Base-by-base conservation (phyloP, 75 land plant species). In the Cryptomeria japonica region DNA sequence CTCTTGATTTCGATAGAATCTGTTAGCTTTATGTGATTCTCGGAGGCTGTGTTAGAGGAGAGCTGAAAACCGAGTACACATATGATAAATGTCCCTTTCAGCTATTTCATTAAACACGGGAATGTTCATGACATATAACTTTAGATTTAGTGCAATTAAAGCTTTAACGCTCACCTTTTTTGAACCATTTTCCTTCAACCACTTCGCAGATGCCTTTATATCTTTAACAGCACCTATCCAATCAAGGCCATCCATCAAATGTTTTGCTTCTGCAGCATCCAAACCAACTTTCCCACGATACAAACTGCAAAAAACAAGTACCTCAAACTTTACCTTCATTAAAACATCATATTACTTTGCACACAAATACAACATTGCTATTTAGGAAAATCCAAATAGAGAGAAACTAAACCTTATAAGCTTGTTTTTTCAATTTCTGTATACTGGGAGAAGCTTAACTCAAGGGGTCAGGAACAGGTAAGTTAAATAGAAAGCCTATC, bases 161-260 rank as follows among this genome's bases (percentile, higher is more conserved):
- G 38, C 58, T 36, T 31, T 49, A 19, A 15, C 1, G 34, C 38
- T 55, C 56, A 97, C 99, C 99, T 97, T 97, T 46, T 90, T 47
- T 2, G 96, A 96, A 46, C 99, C 99, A 90, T 94, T 92, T 83
- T 88, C 91, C 88, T 97, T 97, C 41, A 97, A 93, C 99, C 99
- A 97, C 39, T 93, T 95, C 46, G 93, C 97, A 42, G 99, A 95
- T 53, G 97, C 99, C 68, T 49, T 68, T 6, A 97, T 94, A 88
- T 97, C 99, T 87, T 97, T 94, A 13, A 97, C 92, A 55, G 99
- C 99, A 87, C 97, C 97, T 91, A 90, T 93, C 99, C 99, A 97
- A 83, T 97, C 99, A 87, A 97, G 94, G 56, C 91, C 94, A 28
- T 94, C 93, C 99, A 97, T 94, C 88, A 97, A 89, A 88, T 97